Conservation (phyloP, 2,329 filamentous ascomycete genomes). For the Zasmidium citrigriseum region DNA sequence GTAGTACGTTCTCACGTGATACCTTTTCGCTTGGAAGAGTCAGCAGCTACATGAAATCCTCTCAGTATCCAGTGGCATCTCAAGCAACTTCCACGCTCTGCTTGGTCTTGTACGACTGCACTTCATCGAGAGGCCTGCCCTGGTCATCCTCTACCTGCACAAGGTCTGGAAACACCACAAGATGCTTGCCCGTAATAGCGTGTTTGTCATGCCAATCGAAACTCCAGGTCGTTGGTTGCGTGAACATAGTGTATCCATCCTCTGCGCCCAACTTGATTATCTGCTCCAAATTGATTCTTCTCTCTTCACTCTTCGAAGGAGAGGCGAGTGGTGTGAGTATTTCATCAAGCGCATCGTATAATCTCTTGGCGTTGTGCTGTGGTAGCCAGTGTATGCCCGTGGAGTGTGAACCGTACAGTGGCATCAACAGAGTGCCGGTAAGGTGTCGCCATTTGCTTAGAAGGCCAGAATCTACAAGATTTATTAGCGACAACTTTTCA, state of each 20-base stretch:
- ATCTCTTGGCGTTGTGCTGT: background rate
- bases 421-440: slow-evolving; percentile 34
- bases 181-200: slow-evolving; percentile 9
- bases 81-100: background rate
- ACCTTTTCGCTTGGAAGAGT: background rate
- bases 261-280: slow-evolving; percentile 37
- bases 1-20: too few relatives aligned
- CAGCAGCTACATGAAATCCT: background rate
- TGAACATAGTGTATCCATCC: slow-evolving; percentile 39
- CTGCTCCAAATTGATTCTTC: slow-evolving; percentile 36
- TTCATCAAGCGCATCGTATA: background rate
- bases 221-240: slow-evolving; percentile 36
- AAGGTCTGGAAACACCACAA: slow-evolving; percentile 39
- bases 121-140: background rate
- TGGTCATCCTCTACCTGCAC: slow-evolving; percentile 36
- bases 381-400: background rate
- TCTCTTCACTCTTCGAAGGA: slow-evolving; percentile 16
- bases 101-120: background rate
- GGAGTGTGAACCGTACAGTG: slow-evolving; percentile 24
- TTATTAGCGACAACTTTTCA: background rate
- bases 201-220: slow-evolving; percentile 34
- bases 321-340: background rate
- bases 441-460: slow-evolving; percentile 35
- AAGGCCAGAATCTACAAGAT: slow-evolving; percentile 8
- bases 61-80: too few relatives aligned